phyloP scores from a whole-genome alignment of 441 rosid species.

The Omphalea diandra region DNA sequence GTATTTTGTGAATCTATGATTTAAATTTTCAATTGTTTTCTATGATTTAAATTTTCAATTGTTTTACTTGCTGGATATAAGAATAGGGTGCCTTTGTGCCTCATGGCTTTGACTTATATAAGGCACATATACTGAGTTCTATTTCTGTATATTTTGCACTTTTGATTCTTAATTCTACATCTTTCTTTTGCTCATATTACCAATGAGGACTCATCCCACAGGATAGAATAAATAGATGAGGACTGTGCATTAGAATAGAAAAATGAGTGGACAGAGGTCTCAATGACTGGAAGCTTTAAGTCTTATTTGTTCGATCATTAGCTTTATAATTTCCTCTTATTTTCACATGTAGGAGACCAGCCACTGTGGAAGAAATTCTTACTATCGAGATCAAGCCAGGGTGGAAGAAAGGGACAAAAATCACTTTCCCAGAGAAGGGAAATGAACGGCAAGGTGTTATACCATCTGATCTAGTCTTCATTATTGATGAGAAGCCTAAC shows the following conservation, averaged over 20 bases:
- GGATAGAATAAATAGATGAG: not conserved
- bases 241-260: not conserved
- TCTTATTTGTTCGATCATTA: slow-evolving; percentile 5
- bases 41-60: not conserved
- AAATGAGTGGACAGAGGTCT: not conserved
- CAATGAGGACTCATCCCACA: not conserved
- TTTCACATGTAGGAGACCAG: slow-evolving; percentile 45
- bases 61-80: not conserved
- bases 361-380: slow-evolving; percentile 57
- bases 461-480: slow-evolving; percentile 65
- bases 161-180: not conserved
- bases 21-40: too few species aligned
- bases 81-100: not conserved
- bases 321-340: not conserved
- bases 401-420: slow-evolving; percentile 77
- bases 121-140: not conserved
- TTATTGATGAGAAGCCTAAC: slow-evolving; percentile 78
- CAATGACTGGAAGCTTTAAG: too few species aligned
- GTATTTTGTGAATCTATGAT: not conserved
- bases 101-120: not conserved
- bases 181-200: not conserved
- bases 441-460: slow-evolving; percentile 59
- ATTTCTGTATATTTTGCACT: not conserved
- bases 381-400: slow-evolving; percentile 72
- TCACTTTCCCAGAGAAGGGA: slow-evolving; percentile 66